A percentile compares a stretch with the other conserved stretches of the same genome.
Evolutionary conservation across 1,284 basidiomycete genomes (phyloP).

Genomic region (Taiwanofungus camphoratus): DNA sequence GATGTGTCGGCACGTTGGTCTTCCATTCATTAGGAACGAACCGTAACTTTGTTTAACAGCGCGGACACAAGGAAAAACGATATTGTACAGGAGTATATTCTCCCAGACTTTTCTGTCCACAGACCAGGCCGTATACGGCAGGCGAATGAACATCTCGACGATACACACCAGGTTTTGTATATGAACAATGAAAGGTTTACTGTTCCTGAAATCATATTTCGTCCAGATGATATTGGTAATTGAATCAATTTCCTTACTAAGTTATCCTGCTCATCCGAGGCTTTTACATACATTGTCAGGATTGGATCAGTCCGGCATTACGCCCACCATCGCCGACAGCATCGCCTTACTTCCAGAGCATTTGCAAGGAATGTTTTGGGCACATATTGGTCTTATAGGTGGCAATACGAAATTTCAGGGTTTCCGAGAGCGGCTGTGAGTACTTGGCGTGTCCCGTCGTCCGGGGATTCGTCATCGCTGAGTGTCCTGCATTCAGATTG

Average conservation of each 20-base stretch:
- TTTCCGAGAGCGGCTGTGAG: slow-evolving; percentile 72
- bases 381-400: slow-evolving; percentile 86
- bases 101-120: slow-evolving; percentile 81
- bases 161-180: slow-evolving; percentile 74
- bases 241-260: slow-evolving; percentile 7
- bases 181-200: slow-evolving; percentile 90
- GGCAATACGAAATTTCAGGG: slow-evolving; percentile 76
- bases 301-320: slow-evolving; percentile 74
- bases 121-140: slow-evolving; percentile 63
- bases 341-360: slow-evolving; percentile 73
- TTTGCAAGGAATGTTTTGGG: slow-evolving; percentile 89
- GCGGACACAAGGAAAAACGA: slow-evolving; percentile 48
- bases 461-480: background rate
- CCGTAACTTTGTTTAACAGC: slow-evolving; percentile 28
- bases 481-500: slow-evolving; percentile 33
- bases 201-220: slow-evolving; percentile 86
- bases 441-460: slow-evolving; percentile 10
- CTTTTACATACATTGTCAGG: slow-evolving; percentile 40
- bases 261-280: slow-evolving; percentile 4
- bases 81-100: slow-evolving; percentile 82
- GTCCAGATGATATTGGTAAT: slow-evolving; percentile 81
- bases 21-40: slow-evolving; percentile 3
- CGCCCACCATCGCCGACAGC: slow-evolving; percentile 68
- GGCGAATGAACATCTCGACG: slow-evolving; percentile 44
- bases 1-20: slow-evolving; percentile 60